A percentile compares a stretch with the other conserved stretches of the same genome.
Conservation (phyloP, 2,329 filamentous ascomycete species). For the Trichoderma guizhouense region DNA sequence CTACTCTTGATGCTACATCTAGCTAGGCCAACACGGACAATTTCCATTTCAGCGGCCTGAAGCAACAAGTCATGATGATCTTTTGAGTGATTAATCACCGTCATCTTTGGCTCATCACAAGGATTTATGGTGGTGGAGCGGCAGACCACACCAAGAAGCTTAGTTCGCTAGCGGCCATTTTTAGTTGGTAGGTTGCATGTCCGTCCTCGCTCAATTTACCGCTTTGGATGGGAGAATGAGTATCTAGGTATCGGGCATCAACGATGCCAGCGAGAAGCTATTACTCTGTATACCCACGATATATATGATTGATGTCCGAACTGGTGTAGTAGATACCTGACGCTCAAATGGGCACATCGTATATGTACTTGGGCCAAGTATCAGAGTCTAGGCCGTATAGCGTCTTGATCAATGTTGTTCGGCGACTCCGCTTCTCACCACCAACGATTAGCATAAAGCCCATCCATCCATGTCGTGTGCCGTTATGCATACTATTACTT, state of each 20-base stretch:
- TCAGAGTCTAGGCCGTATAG: no score
- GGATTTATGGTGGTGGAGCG: neutral
- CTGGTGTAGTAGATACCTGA: no score
- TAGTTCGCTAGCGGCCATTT: neutral
- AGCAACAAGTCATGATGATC: neutral
- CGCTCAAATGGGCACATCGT: neutral
- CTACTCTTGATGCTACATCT: neutral
- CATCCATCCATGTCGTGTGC: neutral
- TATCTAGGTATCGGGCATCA: neutral
- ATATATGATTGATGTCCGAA: neutral
- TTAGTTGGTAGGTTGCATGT: neutral
- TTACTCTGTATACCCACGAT: neutral
- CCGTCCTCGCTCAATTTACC: neutral
- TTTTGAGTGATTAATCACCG: neutral
- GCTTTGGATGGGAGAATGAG: neutral
- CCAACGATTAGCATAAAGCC: neutral
- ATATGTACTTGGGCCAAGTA: no score
- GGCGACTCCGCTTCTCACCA: neutral
- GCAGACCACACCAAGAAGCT: neutral
- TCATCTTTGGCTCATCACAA: neutral
- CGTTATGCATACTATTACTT: neutral
- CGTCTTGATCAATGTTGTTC: neutral
- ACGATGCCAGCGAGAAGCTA: neutral
- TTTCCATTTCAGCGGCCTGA: neutral
- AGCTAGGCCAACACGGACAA: neutral